Evolutionary conservation across 176 grass and related monocot genomes (phyloP).

Genomic region (Guadua angustifolia): DNA sequence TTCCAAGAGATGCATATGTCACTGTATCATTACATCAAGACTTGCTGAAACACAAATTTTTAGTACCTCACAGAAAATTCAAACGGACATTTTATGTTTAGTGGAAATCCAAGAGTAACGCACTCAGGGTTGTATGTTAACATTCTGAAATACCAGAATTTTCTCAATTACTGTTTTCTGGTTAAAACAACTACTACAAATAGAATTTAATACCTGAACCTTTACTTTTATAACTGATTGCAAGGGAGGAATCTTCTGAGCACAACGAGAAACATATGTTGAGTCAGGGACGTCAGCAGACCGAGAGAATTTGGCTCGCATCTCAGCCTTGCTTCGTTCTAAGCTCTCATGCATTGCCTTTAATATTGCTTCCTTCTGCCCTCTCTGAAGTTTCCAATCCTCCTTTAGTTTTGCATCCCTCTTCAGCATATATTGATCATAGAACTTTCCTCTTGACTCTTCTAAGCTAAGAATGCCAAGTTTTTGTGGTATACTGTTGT

Average conservation of each 20-base stretch:
- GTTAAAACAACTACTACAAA: conserved; percentile 6
- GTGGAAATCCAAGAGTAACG: conserved; percentile 17
- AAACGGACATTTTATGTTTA: conserved; percentile 18
- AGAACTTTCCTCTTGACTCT: conserved; percentile 90
- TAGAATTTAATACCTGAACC: conserved; percentile 56
- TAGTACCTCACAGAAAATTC: conserved; percentile 9
- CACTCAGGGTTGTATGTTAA: conserved; percentile 19
- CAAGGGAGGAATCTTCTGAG: conserved; percentile 58
- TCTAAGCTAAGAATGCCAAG: conserved; percentile 65
- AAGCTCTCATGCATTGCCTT: conserved; percentile 90
- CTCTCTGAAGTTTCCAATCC: conserved; percentile 73
- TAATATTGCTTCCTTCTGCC: conserved; percentile 81
- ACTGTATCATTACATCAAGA: conserved; percentile 11
- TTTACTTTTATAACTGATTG: conserved; percentile 61
- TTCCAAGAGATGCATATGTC: conserved; percentile 20
- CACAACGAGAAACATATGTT: conserved; percentile 38
- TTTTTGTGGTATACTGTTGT: conserved; percentile 53
- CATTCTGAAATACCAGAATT: not conserved
- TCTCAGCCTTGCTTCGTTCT: conserved; percentile 81
- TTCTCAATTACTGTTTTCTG: not conserved
- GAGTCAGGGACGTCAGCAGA: conserved; percentile 52
- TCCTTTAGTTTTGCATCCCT: conserved; percentile 89
- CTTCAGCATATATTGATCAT: conserved; percentile 93
- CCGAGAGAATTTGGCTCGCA: conserved; percentile 69
- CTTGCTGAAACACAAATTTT: conserved; percentile 12